These are phyloP conservation scores for Exophiala phaeomuriformis DNA, from an alignment of 2,329 filamentous ascomycete genomes.

Conservation along the genomic window DNA sequence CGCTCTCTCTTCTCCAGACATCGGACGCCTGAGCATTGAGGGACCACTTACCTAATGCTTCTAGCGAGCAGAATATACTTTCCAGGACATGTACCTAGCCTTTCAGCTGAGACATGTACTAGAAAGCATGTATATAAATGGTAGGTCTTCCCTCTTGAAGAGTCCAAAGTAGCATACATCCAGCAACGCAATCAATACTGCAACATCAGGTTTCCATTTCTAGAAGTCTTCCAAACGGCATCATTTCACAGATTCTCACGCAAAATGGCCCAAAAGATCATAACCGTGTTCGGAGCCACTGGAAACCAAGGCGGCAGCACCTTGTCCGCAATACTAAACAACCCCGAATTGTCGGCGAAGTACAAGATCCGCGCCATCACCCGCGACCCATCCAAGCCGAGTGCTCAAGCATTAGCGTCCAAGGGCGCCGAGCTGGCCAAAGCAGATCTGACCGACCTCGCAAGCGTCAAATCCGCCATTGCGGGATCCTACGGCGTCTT, in stretches of 20 bases:
- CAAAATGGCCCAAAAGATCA: conserved; percentile 29
- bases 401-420: conserved; percentile 28
- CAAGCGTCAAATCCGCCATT: conserved; percentile 39
- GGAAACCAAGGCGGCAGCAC: conserved; percentile 48
- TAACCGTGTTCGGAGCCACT: conserved; percentile 48
- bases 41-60: conserved; percentile 11
- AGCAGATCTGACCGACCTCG: conserved; percentile 35
- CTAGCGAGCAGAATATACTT: not conserved
- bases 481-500: conserved; percentile 45
- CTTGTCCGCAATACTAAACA: conserved; percentile 40
- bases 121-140: too few species aligned
- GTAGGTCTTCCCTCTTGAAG: too few species aligned
- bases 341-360: conserved; percentile 39
- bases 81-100: not conserved
- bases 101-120: not conserved
- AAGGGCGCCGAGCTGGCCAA: conserved; percentile 33
- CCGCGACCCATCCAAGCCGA: conserved; percentile 37
- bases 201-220: not conserved
- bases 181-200: too few species aligned
- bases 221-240: conserved; percentile 2
- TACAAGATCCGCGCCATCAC: conserved; percentile 48
- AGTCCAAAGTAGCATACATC: too few species aligned
- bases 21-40: not conserved
- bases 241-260: not conserved
- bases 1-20: not conserved